Evolutionary conservation across 192 early-diverging fungal genomes (phyloP).

Genomic region (Dispira simplex): DNA sequence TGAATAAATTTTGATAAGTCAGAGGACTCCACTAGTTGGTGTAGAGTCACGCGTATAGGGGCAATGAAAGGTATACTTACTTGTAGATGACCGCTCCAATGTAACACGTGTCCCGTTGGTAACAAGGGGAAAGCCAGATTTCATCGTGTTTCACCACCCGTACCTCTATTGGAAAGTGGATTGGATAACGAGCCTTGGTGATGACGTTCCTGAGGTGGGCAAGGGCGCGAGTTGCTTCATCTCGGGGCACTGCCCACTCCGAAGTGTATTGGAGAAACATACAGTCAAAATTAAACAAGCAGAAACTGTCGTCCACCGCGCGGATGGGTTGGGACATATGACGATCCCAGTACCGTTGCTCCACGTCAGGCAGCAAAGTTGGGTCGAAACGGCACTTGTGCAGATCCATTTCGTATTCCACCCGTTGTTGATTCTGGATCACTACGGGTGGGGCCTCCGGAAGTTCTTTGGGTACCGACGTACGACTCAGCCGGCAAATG

Average conservation of each 20-base stretch:
- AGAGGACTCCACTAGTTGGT: background rate
- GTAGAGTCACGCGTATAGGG: background rate
- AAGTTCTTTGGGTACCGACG: constrained; percentile 10
- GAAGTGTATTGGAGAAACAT: constrained; percentile 51
- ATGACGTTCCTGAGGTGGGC: constrained; percentile 35
- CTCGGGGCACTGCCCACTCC: constrained; percentile 62
- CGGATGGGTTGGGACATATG: constrained; percentile 29
- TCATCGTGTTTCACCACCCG: constrained; percentile 47
- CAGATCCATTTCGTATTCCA: constrained; percentile 35
- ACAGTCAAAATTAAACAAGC: constrained; percentile 53
- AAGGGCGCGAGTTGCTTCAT: constrained; percentile 35
- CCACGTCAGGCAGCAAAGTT: constrained; percentile 27
- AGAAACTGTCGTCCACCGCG: constrained; percentile 43
- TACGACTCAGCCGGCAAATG: constrained; percentile 50
- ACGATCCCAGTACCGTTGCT: constrained; percentile 34
- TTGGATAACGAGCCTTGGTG: constrained; percentile 18
- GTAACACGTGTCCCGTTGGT: constrained; percentile 44
- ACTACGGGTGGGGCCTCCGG: background rate
- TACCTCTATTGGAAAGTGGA: constrained; percentile 61
- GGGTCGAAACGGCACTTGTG: constrained; percentile 35
- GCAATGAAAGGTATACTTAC: constrained; percentile 14
- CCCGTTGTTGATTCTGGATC: constrained; percentile 20
- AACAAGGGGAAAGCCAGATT: constrained; percentile 57
- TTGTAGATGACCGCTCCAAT: constrained; percentile 67
- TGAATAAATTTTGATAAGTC: background rate